A percentile compares a stretch with the other conserved stretches of the same genome.
Conservation (phyloP, 78 protist genomes). For the Blattamonas nauphoetae region DNA sequence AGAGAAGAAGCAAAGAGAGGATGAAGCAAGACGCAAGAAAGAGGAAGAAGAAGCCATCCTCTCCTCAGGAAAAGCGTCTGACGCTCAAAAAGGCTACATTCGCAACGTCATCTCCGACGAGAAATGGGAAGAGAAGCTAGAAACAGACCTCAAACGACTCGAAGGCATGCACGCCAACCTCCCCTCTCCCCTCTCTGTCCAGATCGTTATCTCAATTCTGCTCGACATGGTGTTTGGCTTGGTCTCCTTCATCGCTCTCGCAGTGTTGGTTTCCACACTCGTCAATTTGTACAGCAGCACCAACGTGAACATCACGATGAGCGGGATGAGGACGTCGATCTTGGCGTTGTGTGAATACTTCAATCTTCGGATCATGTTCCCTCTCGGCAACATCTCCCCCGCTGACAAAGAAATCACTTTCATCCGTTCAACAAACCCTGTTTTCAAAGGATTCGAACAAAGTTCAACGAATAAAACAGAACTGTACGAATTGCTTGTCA, state of each 20-base stretch:
- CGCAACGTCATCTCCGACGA: not conserved
- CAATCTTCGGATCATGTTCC: not conserved
- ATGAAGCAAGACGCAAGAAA: too few species aligned
- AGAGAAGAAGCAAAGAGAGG: too few species aligned
- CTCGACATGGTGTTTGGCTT: not conserved
- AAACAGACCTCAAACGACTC: not conserved
- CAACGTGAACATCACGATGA: not conserved
- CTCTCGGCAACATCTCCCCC: not conserved
- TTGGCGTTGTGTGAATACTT: too few species aligned
- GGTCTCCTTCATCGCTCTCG: not conserved
- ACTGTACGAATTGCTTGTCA: not conserved
- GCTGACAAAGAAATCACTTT: not conserved
- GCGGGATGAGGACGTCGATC: not conserved
- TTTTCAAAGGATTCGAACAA: not conserved
- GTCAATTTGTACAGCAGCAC: not conserved
- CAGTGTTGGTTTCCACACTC: not conserved
- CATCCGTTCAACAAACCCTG: not conserved
- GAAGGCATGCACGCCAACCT: not conserved
- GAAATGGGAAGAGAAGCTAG: not conserved
- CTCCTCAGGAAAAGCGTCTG: not conserved
- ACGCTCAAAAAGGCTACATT: not conserved
- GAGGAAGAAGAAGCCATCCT: too few species aligned
- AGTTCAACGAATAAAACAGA: not conserved
- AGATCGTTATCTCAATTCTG: not conserved
- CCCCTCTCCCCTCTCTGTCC: not conserved